Percentiles rank a stretch among this genome's conserved stretches.
These are phyloP conservation scores for Arctostaphylos glauca DNA, from an alignment of 148 eudicot genomes.

Conservation along the genomic window DNA sequence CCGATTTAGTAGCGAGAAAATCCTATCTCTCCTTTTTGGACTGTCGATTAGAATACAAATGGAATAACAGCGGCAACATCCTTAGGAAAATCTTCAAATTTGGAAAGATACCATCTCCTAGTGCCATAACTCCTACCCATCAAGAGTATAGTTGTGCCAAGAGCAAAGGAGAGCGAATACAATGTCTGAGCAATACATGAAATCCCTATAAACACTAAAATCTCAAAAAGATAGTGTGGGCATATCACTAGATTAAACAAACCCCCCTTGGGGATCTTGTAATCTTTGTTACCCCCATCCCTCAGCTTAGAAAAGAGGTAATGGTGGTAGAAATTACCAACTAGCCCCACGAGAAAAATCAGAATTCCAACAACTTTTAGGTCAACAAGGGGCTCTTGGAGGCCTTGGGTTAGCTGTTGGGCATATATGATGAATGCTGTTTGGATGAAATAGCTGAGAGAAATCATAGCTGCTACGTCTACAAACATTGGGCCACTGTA, in stretches of 20 bases:
- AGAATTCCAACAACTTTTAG: constrained; percentile 11
- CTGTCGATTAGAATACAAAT: constrained; percentile 31
- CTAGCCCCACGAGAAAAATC: constrained; percentile 15
- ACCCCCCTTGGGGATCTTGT: constrained; percentile 63
- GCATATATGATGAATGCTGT: constrained; percentile 19
- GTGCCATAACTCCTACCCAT: constrained; percentile 65
- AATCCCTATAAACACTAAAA: constrained; percentile 49
- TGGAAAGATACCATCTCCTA: constrained; percentile 58
- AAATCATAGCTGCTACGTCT: constrained; percentile 6
- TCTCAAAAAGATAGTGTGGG: constrained; percentile 60
- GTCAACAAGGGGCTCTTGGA: constrained; percentile 17
- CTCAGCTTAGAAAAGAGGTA: constrained; percentile 20
- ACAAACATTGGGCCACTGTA: constrained; percentile 26
- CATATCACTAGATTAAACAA: constrained; percentile 51
- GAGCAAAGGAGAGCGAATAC: constrained; percentile 33
- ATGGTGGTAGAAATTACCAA: constrained; percentile 22
- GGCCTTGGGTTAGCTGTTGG: constrained; percentile 15
- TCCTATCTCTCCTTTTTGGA: too few relatives aligned
- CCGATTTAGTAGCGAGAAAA: too few relatives aligned
- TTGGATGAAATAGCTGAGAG: neutral
- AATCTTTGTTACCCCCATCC: constrained; percentile 24
- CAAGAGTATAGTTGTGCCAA: constrained; percentile 27
- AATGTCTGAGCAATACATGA: constrained; percentile 50
- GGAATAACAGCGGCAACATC: constrained; percentile 57
- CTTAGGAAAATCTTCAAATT: constrained; percentile 58